phyloP scores from a whole-genome alignment of 192 early-diverging fungal genomes.

The Endogone sp. region DNA sequence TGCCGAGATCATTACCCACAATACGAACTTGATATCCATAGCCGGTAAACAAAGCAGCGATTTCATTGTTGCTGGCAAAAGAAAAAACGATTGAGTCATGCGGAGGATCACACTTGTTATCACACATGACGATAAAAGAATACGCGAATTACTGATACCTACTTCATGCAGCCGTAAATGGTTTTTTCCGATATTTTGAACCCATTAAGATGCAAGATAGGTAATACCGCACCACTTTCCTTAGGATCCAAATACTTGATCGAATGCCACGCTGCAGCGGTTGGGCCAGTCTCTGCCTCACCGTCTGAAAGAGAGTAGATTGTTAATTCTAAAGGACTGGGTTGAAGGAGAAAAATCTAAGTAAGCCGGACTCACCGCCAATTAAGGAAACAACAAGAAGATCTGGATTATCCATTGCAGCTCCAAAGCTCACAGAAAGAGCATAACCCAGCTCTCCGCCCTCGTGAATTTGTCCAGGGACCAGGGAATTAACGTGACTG shows the following conservation, averaged over 20 bases:
- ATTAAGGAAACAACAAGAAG: conserved; percentile 45
- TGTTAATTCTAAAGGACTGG: not conserved
- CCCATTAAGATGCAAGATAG: conserved; percentile 36
- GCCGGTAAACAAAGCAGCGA: conserved; percentile 32
- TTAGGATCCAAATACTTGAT: conserved; percentile 38
- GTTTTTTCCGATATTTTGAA: conserved; percentile 42
- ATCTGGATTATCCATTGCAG: conserved; percentile 41
- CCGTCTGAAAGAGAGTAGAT: conserved; percentile 23
- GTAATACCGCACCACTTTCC: conserved; percentile 34
- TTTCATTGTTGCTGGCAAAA: conserved; percentile 21
- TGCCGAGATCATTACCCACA: conserved; percentile 23
- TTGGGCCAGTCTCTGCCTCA: conserved; percentile 38
- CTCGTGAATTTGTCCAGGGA: conserved; percentile 42
- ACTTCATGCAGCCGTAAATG: conserved; percentile 39
- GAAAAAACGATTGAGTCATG: not conserved
- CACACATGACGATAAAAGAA: too few relatives aligned
- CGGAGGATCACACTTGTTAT: not conserved
- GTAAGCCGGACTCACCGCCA: conserved; percentile 23
- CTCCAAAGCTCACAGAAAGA: conserved; percentile 38
- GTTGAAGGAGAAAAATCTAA: too few relatives aligned
- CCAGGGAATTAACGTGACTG: conserved; percentile 36
- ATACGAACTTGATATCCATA: conserved; percentile 41
- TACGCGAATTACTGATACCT: too few relatives aligned
- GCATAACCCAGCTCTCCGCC: conserved; percentile 43
- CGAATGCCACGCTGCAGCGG: conserved; percentile 40